Evolutionary conservation across 2,329 filamentous ascomycete genomes (phyloP), one percentile per base, ranked within the genome.

Genomic region (Botrytis galanthina): DNA sequence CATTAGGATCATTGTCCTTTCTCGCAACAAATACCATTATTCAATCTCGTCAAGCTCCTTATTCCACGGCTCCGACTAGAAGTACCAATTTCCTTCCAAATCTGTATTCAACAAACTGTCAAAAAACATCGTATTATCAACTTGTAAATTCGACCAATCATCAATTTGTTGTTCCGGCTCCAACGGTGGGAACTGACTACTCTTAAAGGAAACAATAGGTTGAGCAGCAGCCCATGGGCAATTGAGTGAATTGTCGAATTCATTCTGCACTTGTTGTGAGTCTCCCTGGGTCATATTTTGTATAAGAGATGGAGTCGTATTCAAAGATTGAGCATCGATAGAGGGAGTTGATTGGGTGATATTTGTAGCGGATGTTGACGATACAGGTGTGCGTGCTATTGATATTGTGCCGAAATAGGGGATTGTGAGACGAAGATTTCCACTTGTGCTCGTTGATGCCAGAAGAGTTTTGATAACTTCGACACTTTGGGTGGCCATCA

Each of bases 371-470:
- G 60, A 32, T 9, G 42, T 61, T 59, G 59, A 37, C 22, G 70
- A 44, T 29, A 35, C 26, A 57, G 71, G 29, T 37, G 67, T 66
- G 39, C 67, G 76, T 22, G 76, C 74, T 26, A 80, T 80, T 48
- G 68, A 78, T 44, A 81, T 78, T 4, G 79, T 80, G 12, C 80
- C 80, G 54, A 80, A 80, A 67, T 80, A 80, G 8, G 79, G 80
- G 6, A 81, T 80, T 29, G 78, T 79, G 46, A 81, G 78, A 42
- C 78, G 78, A 9, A 80, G 70, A 70, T 79, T 80, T 14, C 75
- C 71, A 29, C 72, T 66, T 3, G 68, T 71, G 18, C 75, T 75
- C 9, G 74, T 74, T 26, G 73, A 66, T 26, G 78, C 76, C 1
- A 80, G 74, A 5, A 81, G 75, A 26, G 79, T 77, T 44, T 77